A percentile compares a stretch with the other conserved stretches of the same genome.
phyloP scores from a whole-genome alignment of 345 rosid genomes.

The Leavenworthia alabamica region DNA sequence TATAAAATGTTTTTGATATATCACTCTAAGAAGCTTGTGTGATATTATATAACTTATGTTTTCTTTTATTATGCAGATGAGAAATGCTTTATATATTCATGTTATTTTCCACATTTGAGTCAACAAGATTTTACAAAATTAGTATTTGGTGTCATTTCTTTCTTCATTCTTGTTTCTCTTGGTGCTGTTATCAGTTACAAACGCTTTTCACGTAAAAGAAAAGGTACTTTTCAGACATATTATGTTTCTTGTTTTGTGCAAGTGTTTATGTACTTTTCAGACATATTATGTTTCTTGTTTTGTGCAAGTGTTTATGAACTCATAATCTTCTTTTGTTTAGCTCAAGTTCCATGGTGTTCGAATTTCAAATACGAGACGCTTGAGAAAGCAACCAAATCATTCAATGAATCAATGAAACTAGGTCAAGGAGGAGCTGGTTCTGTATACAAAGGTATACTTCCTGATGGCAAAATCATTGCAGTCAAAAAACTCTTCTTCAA shows the following conservation, averaged over 20 bases:
- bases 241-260: too few species aligned
- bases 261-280: too few species aligned
- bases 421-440: constrained; percentile 84
- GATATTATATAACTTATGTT: neutral
- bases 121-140: neutral
- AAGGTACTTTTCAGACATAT: constrained; percentile 15
- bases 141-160: constrained; percentile 16
- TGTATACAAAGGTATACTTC: constrained; percentile 68
- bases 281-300: too few species aligned
- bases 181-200: constrained; percentile 45
- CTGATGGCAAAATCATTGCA: constrained; percentile 59
- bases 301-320: too few species aligned
- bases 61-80: constrained; percentile 15
- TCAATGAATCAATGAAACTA: constrained; percentile 52
- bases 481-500: constrained; percentile 64
- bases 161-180: constrained; percentile 29
- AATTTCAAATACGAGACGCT: constrained; percentile 61
- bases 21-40: neutral
- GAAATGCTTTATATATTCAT: neutral
- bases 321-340: neutral
- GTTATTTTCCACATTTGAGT: constrained; percentile 6
- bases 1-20: too few species aligned
- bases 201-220: constrained; percentile 33
- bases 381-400: constrained; percentile 61
- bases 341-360: constrained; percentile 22